Conservation (phyloP, 1,284 basidiomycete genomes). For the Marasmius sp. region DNA sequence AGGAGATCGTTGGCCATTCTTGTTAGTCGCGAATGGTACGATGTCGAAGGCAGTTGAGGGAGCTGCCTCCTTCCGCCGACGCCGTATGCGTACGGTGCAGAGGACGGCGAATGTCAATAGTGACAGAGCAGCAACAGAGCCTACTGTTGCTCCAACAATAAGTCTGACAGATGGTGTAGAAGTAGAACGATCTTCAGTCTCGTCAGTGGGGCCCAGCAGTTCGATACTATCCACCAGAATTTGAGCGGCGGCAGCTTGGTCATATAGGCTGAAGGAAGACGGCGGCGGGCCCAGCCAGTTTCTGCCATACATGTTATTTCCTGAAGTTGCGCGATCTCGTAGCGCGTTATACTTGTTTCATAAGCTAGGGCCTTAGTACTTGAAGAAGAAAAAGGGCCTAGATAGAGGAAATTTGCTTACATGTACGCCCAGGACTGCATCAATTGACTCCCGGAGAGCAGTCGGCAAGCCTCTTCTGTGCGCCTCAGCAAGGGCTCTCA, state of each 20-base stretch:
- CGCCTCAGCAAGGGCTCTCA: neutral
- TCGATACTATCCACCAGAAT: neutral
- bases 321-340: neutral
- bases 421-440: neutral
- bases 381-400: neutral
- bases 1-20: no score
- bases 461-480: neutral
- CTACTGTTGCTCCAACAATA: conserved; percentile 69
- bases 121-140: neutral
- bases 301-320: neutral
- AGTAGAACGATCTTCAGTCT: conserved; percentile 75
- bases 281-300: neutral
- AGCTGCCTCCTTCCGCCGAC: neutral
- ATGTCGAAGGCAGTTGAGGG: no score
- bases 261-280: neutral
- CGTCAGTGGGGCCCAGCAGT: conserved; percentile 22
- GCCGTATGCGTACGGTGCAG: neutral
- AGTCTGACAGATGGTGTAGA: conserved; percentile 94
- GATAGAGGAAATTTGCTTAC: neutral
- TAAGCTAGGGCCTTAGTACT: neutral
- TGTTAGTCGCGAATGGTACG: no score
- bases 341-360: neutral
- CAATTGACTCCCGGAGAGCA: neutral
- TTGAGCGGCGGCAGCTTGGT: neutral
- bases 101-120: neutral